Base-by-base conservation (phyloP, 352 stramenopile species). In the Phytophthora megakarya region DNA sequence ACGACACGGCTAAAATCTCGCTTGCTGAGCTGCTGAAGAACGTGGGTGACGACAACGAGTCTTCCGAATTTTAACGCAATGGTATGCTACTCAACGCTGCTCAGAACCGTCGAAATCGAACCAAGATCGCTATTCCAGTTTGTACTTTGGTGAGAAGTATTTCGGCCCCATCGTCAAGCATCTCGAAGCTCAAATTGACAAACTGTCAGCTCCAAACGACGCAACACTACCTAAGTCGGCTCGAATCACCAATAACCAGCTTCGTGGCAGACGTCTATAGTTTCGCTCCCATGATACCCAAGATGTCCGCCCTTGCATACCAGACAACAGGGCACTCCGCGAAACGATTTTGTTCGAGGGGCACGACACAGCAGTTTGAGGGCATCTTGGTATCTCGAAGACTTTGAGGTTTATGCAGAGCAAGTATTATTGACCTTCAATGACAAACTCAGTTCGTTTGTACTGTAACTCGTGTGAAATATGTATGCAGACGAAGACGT, bases 381-480 rank as follows among this genome's bases (percentile, higher is more conserved):
- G 37, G 5, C 50, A 58, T 19, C 50, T 15, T 2, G 37, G 37
- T 1, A 23, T 26, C 13, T 18, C 10, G 13, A 50, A 54, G 43
- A 68, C 51, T 1, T 8, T 35, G 5, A 18, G 43, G 1, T 56
- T 52, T 5, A 6, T 48, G 9, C 40, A 61, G 21, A 16, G 3
- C 1, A 38, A 55, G 18, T 66, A 55, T 19, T 60, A 66, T 4
- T 54, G 58, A 23, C 19, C 28, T 1, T 44, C 32, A 1, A 18
- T 65, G 13, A 5, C 42, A 15, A 13, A 11, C 4, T 21, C 25
- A 12, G 46, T 58, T 3, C 26, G 28, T 5, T 2, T 1, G 1
- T 65, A 58, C 21, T 55, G 42, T 11, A 25, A 25, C 3, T 47
- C 56, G 0, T 65, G 48, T 35, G 48, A 66, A 37, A 33, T 49